phyloP scores from a whole-genome alignment of 345 rosid genomes.

The Aquilaria sinensis region DNA sequence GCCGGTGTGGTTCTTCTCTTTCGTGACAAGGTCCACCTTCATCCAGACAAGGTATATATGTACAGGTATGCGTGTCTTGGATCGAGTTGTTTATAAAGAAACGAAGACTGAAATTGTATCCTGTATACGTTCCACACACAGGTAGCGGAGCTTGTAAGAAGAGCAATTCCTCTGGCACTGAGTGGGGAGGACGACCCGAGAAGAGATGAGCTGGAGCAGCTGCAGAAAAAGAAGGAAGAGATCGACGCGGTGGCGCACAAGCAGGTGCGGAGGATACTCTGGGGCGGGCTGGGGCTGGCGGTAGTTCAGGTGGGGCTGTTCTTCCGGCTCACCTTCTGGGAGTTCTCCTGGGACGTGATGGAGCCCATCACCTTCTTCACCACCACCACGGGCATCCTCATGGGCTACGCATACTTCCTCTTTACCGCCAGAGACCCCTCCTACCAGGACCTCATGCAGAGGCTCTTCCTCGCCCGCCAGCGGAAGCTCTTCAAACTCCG shows the following conservation, averaged over 20 bases:
- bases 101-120: no score
- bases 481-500: no score
- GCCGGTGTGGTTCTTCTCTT: slow-evolving; percentile 80
- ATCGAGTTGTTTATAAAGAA: background rate
- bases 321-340: slow-evolving; percentile 87
- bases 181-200: slow-evolving; percentile 56
- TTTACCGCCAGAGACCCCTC: slow-evolving; percentile 75
- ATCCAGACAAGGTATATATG: slow-evolving; percentile 62
- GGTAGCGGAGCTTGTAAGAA: slow-evolving; percentile 87
- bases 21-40: slow-evolving; percentile 75
- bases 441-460: no score
- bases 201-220: slow-evolving; percentile 53
- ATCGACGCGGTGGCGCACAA: slow-evolving; percentile 52
- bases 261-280: slow-evolving; percentile 74
- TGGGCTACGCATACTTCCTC: slow-evolving; percentile 84
- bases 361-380: slow-evolving; percentile 80
- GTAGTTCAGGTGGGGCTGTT: slow-evolving; percentile 55
- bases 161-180: slow-evolving; percentile 71
- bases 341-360: slow-evolving; percentile 97
- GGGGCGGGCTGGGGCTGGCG: slow-evolving; percentile 58
- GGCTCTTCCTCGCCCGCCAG: no score
- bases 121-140: slow-evolving; percentile 9
- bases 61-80: background rate
- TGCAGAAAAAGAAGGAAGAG: slow-evolving; percentile 70
- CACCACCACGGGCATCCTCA: slow-evolving; percentile 56